A percentile compares a stretch with the other conserved stretches of the same genome.
phyloP scores from a whole-genome alignment of 108 stramenopile genomes.

The Pseudonitzschia multistriata region DNA sequence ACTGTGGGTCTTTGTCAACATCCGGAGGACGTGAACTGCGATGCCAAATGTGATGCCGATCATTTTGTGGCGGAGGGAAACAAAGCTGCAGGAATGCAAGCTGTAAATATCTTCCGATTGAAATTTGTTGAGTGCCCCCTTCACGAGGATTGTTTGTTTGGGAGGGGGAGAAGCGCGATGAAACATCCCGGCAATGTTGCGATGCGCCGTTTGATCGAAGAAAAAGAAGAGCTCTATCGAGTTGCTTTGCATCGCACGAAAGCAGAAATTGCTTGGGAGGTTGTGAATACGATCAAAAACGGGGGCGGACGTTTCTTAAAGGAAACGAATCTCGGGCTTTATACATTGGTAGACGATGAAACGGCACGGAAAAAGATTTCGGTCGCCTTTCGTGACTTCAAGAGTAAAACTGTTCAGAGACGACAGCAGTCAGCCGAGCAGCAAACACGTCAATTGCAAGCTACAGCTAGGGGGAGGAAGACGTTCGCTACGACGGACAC shows the following conservation, averaged over 20 bases:
- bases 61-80: background rate
- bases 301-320: slow-evolving; percentile 10
- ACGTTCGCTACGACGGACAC: no score
- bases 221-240: background rate
- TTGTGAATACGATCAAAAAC: background rate
- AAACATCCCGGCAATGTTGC: slow-evolving; percentile 16
- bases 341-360: background rate
- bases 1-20: no score
- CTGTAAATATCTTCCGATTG: background rate
- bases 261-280: background rate
- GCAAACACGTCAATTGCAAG: no score
- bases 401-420: background rate
- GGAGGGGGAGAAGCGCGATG: slow-evolving; percentile 15
- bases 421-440: background rate
- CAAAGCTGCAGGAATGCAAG: background rate
- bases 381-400: slow-evolving; percentile 10
- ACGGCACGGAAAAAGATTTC: slow-evolving; percentile 2
- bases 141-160: slow-evolving; percentile 21
- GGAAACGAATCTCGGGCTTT: slow-evolving; percentile 5
- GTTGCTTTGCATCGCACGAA: background rate
- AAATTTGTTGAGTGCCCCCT: background rate
- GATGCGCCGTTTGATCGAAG: slow-evolving; percentile 13
- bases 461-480: no score
- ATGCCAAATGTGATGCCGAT: background rate
- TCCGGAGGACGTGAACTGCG: background rate